Base-by-base conservation (phyloP, 768 basidiomycete species). In the Mycena filopes region DNA sequence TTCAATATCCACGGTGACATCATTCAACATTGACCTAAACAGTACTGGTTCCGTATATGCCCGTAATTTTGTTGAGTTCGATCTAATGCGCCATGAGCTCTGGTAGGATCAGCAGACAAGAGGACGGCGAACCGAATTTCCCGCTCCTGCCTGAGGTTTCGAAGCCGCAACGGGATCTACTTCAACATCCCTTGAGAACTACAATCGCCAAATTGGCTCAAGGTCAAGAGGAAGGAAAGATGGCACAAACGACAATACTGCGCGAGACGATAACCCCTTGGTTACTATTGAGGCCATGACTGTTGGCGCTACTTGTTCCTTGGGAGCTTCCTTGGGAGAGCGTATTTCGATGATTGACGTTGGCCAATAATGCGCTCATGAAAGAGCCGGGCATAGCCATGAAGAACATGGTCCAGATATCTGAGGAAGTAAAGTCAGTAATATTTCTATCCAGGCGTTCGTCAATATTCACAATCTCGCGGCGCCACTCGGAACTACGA, bases 331-430 rank as follows among this genome's bases (percentile, higher is more conserved):
- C 15, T 29, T 53, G 56, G 12, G 63, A 51, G 23, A 57, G 25
- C 11, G 41, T 51, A 23, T 53, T 58, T n/a, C 63, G 55, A 48
- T 64, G 57, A 28, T 62, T 69, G 25, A 69, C 43, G 68, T 69
- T 67, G 1, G 66, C 66, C 26, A 67, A 38, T 29, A 67, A 51
- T 25, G 66, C 66, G 46, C 51, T 63, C 49, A 59, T 21, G 38
- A 67, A 67, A 16, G 60, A 63, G 31, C 66, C 60, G 7, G 66
- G 66, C 60, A 67, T 62, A 23, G 60, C 46, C 53, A 63, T 63
- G 13, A 49, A 68, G 26, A 63, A 68, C 3, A 21, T 26, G 1
- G 43, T 51, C 66, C 66, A 68, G 21, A 68, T 42, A 31, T 63
- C 66, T 67, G 26, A 26, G 42, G 26, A 25, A n/a, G n/a, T n/a